Conservation (phyloP, 1,284 basidiomycete species). For the Exobasidium cylindrosporum region DNA sequence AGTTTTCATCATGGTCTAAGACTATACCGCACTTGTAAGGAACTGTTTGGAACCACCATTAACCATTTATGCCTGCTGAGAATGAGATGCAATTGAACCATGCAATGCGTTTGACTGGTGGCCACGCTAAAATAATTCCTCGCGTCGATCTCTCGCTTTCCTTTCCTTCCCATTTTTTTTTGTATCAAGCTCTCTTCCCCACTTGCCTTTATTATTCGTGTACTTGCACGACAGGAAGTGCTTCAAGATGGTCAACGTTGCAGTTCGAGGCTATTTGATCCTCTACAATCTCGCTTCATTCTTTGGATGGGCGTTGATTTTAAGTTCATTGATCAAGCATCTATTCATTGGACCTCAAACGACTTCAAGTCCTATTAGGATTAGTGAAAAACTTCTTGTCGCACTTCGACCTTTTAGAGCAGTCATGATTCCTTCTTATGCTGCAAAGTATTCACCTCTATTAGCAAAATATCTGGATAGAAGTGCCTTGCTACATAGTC, state of each 20-base stretch:
- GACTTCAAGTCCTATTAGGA: constrained; percentile 23
- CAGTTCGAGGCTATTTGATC: constrained; percentile 27
- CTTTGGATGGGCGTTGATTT: constrained; percentile 44
- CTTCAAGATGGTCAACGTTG: not conserved
- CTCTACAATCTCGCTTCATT: constrained; percentile 44
- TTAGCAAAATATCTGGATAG: constrained; percentile 26
- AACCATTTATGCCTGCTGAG: no score
- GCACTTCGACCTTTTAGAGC: constrained; percentile 31
- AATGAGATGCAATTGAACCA: no score
- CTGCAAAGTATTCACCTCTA: constrained; percentile 11
- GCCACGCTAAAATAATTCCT: not conserved
- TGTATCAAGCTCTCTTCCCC: not conserved
- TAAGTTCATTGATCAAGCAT: constrained; percentile 42
- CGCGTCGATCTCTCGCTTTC: not conserved
- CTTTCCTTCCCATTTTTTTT: not conserved
- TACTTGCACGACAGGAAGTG: not conserved
- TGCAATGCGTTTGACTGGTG: not conserved
- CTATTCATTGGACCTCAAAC: constrained; percentile 33
- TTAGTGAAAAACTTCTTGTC: constrained; percentile 23
- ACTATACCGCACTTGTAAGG: no score
- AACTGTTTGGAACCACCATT: no score
- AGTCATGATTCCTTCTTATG: constrained; percentile 25
- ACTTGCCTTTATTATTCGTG: not conserved
- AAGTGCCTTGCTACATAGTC: constrained; percentile 30
- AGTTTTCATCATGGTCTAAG: no score